Conservation (phyloP, 768 basidiomycete species). For the Boletus vermiculosoides region DNA sequence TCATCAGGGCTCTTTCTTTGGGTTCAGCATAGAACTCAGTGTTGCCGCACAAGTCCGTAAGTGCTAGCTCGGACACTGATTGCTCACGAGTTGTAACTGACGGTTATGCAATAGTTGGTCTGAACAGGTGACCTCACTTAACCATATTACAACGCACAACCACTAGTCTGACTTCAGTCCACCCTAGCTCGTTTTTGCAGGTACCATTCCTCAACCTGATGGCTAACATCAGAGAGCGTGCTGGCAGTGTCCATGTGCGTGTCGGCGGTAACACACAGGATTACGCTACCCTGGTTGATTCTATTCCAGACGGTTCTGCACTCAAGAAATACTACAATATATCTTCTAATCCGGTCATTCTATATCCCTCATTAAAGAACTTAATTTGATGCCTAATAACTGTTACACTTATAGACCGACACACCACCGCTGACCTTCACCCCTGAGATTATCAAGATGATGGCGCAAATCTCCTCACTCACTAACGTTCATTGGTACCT, state of each 20-base stretch:
- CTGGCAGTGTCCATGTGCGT: constrained; percentile 61
- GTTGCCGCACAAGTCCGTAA: constrained; percentile 49
- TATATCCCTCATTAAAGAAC: neutral
- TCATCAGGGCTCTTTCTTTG: constrained; percentile 59
- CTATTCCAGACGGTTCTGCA: constrained; percentile 45
- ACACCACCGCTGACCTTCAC: constrained; percentile 54
- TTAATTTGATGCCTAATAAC: neutral
- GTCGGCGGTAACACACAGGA: constrained; percentile 88
- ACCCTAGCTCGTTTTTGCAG: constrained; percentile 45
- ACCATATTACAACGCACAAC: neutral
- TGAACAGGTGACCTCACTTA: constrained; percentile 14
- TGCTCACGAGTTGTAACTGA: neutral
- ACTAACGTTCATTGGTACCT: constrained; percentile 68
- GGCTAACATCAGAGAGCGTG: constrained; percentile 63
- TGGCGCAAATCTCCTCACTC: constrained; percentile 56
- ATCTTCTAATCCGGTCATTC: constrained; percentile 40
- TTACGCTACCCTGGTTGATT: constrained; percentile 48
- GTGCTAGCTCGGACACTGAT: neutral
- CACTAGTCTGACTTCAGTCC: neutral
- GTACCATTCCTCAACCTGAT: constrained; percentile 79
- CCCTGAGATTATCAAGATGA: constrained; percentile 62
- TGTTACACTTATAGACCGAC: neutral
- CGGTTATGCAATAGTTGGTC: constrained; percentile 11
- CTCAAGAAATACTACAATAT: constrained; percentile 47
- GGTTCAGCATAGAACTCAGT: constrained; percentile 77